A percentile compares a stretch with the other conserved stretches of the same genome.
Conservation (phyloP, 2,329 filamentous ascomycete genomes). For the Fusarium foetens region DNA sequence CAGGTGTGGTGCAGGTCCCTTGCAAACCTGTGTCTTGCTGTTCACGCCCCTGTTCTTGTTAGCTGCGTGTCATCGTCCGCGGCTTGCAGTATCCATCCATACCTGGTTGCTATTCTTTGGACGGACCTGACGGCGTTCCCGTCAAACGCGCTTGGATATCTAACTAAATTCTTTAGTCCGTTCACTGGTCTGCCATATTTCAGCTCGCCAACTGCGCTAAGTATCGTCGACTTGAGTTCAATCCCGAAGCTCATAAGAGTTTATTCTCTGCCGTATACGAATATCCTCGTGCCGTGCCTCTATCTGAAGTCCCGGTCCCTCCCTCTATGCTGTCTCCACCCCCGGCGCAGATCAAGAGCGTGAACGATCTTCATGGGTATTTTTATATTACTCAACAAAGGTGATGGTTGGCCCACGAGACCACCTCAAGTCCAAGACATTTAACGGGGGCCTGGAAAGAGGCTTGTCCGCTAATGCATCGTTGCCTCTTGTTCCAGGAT, state of each 20-base stretch:
- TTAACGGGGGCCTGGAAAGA: conserved; percentile 27
- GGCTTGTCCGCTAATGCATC: conserved; percentile 20
- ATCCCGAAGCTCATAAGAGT: neutral
- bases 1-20: conserved; percentile 18
- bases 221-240: conserved; percentile 1
- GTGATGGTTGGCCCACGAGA: conserved; percentile 5
- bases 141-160: conserved; percentile 19
- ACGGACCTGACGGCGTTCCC: conserved; percentile 31
- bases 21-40: conserved; percentile 15
- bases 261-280: conserved; percentile 4
- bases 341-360: neutral
- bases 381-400: conserved; percentile 24
- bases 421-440: conserved; percentile 21
- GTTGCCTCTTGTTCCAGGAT: conserved; percentile 9
- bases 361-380: conserved; percentile 8
- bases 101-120: conserved; percentile 23
- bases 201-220: conserved; percentile 13
- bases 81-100: conserved; percentile 20
- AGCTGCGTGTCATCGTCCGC: conserved; percentile 41
- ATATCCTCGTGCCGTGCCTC: conserved; percentile 5
- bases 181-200: conserved; percentile 20
- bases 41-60: conserved; percentile 20
- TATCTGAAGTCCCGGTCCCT: neutral
- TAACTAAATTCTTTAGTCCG: conserved; percentile 9
- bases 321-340: conserved; percentile 1